Percentiles rank a stretch among this genome's conserved stretches.
Conservation (phyloP, 495 filamentous ascomycete species). For the Monascus purpureus region DNA sequence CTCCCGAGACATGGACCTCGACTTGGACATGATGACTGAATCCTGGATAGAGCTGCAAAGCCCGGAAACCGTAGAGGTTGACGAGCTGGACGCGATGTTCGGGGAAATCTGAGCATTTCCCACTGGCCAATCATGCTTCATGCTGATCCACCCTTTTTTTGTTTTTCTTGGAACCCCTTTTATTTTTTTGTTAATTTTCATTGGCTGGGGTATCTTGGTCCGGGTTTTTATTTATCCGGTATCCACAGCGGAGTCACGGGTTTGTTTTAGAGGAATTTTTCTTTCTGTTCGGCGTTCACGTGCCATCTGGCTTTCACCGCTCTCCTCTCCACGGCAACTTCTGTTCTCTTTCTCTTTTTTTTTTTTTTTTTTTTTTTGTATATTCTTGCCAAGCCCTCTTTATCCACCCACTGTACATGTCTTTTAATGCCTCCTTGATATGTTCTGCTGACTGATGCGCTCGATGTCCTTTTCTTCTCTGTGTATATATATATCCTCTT, state of each 20-base stretch:
- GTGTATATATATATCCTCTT: neutral
- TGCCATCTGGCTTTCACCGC: too few species aligned
- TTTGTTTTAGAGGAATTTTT: too few species aligned
- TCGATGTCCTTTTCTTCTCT: neutral
- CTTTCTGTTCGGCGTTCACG: too few species aligned
- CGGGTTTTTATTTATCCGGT: too few species aligned
- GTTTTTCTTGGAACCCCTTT: neutral
- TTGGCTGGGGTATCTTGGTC: too few species aligned
- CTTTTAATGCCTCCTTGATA: neutral
- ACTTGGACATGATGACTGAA: constrained; percentile 21
- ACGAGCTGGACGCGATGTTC: constrained; percentile 86
- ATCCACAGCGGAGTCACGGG: too few species aligned
- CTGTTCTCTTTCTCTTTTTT: neutral
- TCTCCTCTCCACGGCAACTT: too few species aligned
- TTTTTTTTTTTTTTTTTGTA: too few species aligned
- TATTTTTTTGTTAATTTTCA: too few species aligned
- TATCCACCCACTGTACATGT: neutral
- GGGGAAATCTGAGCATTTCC: constrained; percentile 25
- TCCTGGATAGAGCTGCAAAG: constrained; percentile 54
- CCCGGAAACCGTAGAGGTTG: constrained; percentile 79
- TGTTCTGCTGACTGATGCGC: neutral
- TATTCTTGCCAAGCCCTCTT: neutral
- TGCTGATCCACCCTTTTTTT: constrained; percentile 1
- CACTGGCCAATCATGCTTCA: constrained; percentile 1
- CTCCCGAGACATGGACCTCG: constrained; percentile 32